Conservation (phyloP, 306 rosid species). For the Lotus japonicus region DNA sequence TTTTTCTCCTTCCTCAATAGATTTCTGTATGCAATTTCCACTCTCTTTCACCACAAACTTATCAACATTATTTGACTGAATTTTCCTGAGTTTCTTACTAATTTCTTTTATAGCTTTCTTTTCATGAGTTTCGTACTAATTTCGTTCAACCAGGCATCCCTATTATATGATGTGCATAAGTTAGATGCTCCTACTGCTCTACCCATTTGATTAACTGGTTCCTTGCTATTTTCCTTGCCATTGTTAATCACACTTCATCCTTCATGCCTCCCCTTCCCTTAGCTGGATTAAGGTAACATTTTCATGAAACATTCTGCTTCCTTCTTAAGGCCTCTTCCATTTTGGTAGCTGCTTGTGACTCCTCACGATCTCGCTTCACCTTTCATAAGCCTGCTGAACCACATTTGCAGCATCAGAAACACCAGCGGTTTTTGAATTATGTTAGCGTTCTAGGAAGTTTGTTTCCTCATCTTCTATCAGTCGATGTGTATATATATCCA, state of each 20-base stretch:
- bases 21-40: slow-evolving; percentile 13
- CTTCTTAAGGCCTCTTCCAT: slow-evolving; percentile 39
- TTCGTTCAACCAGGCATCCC: too few relatives aligned
- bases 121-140: too few relatives aligned
- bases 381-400: slow-evolving; percentile 90
- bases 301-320: slow-evolving; percentile 59
- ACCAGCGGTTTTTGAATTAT: slow-evolving; percentile 52
- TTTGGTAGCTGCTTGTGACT: slow-evolving; percentile 67
- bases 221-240: slow-evolving; percentile 33
- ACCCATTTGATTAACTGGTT: slow-evolving; percentile 33
- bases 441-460: too few relatives aligned
- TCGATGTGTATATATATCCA: too few relatives aligned
- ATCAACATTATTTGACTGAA: background rate
- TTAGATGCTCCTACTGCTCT: too few relatives aligned
- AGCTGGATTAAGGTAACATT: slow-evolving; percentile 39
- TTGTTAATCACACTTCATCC: slow-evolving; percentile 29
- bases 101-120: slow-evolving; percentile 70
- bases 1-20: slow-evolving; percentile 8
- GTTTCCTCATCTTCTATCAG: too few relatives aligned
- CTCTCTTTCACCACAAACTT: slow-evolving; percentile 10
- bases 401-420: slow-evolving; percentile 70
- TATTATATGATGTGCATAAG: too few relatives aligned
- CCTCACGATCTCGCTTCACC: slow-evolving; percentile 88
- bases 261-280: slow-evolving; percentile 56
- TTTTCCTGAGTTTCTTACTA: slow-evolving; percentile 33